Percentiles rank a stretch among this genome's conserved stretches.
Evolutionary conservation across 768 basidiomycete species (phyloP).

Genomic region (Pisolithus orientalis): DNA sequence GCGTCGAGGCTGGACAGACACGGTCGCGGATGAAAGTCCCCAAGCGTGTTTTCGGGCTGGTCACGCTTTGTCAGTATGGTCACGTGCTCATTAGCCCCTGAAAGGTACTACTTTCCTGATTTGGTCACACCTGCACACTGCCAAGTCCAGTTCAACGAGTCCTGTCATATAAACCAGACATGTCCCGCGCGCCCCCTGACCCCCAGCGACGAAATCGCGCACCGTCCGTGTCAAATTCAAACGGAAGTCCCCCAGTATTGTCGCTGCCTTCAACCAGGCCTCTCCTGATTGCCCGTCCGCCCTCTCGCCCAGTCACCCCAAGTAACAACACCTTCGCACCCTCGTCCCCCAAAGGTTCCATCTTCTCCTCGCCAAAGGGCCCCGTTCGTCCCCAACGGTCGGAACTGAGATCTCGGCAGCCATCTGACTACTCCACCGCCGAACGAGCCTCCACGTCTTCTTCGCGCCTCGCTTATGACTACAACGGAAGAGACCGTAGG

Average conservation of each 20-base stretch:
- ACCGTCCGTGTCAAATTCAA: constrained; percentile 38
- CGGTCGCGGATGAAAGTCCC: too few species aligned
- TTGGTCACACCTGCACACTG: too few species aligned
- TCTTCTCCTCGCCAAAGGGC: constrained; percentile 39
- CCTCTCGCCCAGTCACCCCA: constrained; percentile 50
- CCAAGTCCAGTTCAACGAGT: too few species aligned
- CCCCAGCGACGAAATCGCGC: constrained; percentile 38
- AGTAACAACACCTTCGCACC: constrained; percentile 34
- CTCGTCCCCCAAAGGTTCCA: constrained; percentile 32
- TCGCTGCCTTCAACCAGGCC: constrained; percentile 42
- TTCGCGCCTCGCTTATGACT: constrained; percentile 29
- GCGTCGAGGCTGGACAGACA: not conserved
- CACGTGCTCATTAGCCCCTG: too few species aligned
- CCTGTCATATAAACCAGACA: constrained; percentile 13
- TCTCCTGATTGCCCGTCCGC: constrained; percentile 53
- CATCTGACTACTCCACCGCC: constrained; percentile 47
- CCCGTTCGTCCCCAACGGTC: constrained; percentile 65
- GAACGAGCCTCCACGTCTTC: constrained; percentile 41
- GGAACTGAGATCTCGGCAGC: constrained; percentile 49
- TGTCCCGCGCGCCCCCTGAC: constrained; percentile 51
- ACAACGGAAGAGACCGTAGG: constrained; percentile 28
- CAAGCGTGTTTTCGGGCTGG: too few species aligned
- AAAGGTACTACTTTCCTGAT: too few species aligned
- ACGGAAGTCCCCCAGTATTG: constrained; percentile 29
- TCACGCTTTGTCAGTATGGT: too few species aligned